Percentiles rank a stretch among this genome's conserved stretches.
These are phyloP conservation scores for Ascocoryne sarcoides DNA, from an alignment of 2,329 filamentous ascomycete species.

Conservation along the genomic window DNA sequence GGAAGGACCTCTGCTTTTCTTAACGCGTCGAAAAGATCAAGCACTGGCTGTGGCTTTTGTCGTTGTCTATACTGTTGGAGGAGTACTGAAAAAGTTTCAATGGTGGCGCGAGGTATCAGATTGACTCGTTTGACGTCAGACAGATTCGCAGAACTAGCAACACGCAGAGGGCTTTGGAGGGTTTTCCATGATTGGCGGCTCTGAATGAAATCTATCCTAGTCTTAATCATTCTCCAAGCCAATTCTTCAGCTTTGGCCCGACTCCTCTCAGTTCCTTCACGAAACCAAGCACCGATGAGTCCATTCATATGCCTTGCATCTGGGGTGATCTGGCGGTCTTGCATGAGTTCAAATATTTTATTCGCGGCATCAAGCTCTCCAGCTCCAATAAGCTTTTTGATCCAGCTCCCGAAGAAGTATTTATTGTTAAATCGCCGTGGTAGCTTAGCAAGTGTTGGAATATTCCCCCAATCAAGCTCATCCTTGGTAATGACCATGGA, in stretches of 20 bases:
- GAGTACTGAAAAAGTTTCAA: slow-evolving; percentile 71
- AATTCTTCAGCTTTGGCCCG: slow-evolving; percentile 56
- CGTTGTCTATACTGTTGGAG: slow-evolving; percentile 63
- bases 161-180: slow-evolving; percentile 11
- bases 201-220: slow-evolving; percentile 55
- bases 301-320: slow-evolving; percentile 74
- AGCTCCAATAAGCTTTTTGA: slow-evolving; percentile 71
- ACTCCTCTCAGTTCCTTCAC: slow-evolving; percentile 46
- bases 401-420: slow-evolving; percentile 82
- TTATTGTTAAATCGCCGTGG: slow-evolving; percentile 54
- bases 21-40: slow-evolving; percentile 54
- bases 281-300: slow-evolving; percentile 69
- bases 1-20: slow-evolving; percentile 54
- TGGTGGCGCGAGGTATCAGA: slow-evolving; percentile 50
- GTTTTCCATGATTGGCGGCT: slow-evolving; percentile 25
- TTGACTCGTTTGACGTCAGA: slow-evolving; percentile 28
- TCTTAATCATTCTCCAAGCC: slow-evolving; percentile 69
- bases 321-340: slow-evolving; percentile 55
- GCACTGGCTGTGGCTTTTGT: slow-evolving; percentile 47
- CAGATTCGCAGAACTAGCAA: slow-evolving; percentile 7
- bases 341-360: slow-evolving; percentile 69
- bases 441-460: slow-evolving; percentile 35
- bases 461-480: slow-evolving; percentile 30
- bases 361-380: slow-evolving; percentile 62
- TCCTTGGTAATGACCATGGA: slow-evolving; percentile 14